Conservation (phyloP, 768 basidiomycete species). For the Boletus sensibilis region DNA sequence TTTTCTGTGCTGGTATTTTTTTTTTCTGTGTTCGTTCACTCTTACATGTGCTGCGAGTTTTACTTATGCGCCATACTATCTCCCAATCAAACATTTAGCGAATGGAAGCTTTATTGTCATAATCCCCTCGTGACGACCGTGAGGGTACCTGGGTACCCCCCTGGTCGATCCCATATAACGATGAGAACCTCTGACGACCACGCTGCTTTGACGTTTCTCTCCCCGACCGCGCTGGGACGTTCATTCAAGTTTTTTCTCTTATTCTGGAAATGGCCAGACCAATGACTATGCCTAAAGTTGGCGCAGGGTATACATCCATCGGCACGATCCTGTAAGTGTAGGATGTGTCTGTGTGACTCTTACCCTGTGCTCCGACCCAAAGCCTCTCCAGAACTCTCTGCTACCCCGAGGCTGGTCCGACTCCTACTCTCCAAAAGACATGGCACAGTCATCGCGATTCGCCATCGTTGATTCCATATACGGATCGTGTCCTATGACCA, state of each 20-base stretch:
- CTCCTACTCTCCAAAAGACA: background rate
- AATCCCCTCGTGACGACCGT: background rate
- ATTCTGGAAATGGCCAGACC: background rate
- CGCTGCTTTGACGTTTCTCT: background rate
- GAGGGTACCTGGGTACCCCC: background rate
- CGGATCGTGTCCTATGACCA: too few species aligned
- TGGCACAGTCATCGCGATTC: background rate
- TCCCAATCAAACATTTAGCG: too few species aligned
- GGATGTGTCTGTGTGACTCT: background rate
- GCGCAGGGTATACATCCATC: too few species aligned
- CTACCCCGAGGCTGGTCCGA: background rate
- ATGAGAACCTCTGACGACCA: background rate
- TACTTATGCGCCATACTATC: too few species aligned
- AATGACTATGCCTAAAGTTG: background rate
- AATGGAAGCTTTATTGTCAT: background rate
- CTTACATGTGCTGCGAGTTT: too few species aligned
- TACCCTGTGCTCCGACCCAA: background rate
- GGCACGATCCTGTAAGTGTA: too few species aligned
- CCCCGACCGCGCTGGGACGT: background rate
- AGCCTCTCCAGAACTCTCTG: background rate
- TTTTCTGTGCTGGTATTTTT: too few species aligned
- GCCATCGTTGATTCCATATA: background rate
- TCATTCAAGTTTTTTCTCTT: background rate
- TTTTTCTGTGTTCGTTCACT: too few species aligned
- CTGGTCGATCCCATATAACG: background rate